Evolutionary conservation across 768 basidiomycete species (phyloP), one percentile per base, ranked within the genome.

Genomic region (Terana coerulea): DNA sequence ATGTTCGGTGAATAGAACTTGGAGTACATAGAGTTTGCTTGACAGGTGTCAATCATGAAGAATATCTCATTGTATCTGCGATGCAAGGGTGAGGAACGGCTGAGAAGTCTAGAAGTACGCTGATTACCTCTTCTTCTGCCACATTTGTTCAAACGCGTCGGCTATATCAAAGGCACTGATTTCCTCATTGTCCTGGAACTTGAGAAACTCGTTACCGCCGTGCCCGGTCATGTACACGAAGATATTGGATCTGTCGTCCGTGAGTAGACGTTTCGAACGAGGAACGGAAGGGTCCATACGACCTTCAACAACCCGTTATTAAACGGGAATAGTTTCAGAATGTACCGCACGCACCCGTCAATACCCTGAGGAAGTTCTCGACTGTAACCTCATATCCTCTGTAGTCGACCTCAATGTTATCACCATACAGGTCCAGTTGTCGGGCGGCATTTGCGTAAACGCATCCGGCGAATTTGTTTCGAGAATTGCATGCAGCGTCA

Each of bases 191-290:
- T 99, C 97, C 65, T 99, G 97, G 67, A 99, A 98, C 67, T 99
- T 98, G 63, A 99, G 81, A 66, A 98, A 99, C 67, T 97, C 97
- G 61, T 95, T 89, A 0, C 97, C 97, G 11, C 97, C 97, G 60
- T 98, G 97, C 0, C 97, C 97, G 0, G 97, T 95, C 91, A 98
- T 90, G 69, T 97, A 98, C 17, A 99, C 83, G 64, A 98, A 98
- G 54, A 99, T 76, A 62, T 98, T 98, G 5, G 90, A 93, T 25
- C 83, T 75, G 51, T 91, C 87, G 61, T 99, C 95, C 0, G 91
- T 87, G 34, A 97, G 74, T 3, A 99, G 79, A 14, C 95, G 87
- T 62, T 99, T 98, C 0, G 90, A 92, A 8, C 92, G 85, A 3
- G 95, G 95, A 2, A 92, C 79, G 1, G 91, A 88, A 1, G 84